A percentile compares a stretch with the other conserved stretches of the same genome.
phyloP scores from a whole-genome alignment of 2,329 filamentous ascomycete species.

The Emericellopsis atlantica region DNA sequence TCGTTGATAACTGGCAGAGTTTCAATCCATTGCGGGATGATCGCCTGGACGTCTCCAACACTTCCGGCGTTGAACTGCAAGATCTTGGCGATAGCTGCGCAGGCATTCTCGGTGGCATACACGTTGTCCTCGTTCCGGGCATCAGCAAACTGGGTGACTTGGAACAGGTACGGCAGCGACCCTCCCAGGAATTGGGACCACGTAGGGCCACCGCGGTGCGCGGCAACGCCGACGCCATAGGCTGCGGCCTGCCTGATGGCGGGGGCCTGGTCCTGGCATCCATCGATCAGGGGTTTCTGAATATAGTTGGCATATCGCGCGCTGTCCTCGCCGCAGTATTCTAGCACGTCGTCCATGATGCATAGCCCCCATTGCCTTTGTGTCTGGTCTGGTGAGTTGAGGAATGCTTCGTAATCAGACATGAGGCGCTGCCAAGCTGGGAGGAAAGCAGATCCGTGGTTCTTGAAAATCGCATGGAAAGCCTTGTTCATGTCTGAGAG shows the following conservation, averaged over 20 bases:
- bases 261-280: constrained; percentile 73
- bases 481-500: constrained; percentile 99
- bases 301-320: constrained; percentile 81
- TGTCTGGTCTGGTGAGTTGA: constrained; percentile 69
- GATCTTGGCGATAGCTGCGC: constrained; percentile 92
- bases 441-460: constrained; percentile 76
- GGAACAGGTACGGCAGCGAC: constrained; percentile 71
- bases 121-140: constrained; percentile 85
- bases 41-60: constrained; percentile 61
- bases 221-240: constrained; percentile 91
- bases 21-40: constrained; percentile 77
- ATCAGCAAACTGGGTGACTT: constrained; percentile 68
- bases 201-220: constrained; percentile 74
- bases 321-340: constrained; percentile 86
- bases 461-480: constrained; percentile 98
- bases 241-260: constrained; percentile 92
- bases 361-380: constrained; percentile 98
- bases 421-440: constrained; percentile 79
- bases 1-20: constrained; percentile 89
- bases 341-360: constrained; percentile 95
- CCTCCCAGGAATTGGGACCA: constrained; percentile 83
- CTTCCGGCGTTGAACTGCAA: constrained; percentile 76
- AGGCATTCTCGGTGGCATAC: constrained; percentile 95
- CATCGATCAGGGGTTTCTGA: constrained; percentile 72
- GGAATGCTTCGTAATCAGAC: constrained; percentile 74